Evolutionary conservation across 768 basidiomycete genomes (phyloP).

Genomic region (Calocybe gangraenosa): DNA sequence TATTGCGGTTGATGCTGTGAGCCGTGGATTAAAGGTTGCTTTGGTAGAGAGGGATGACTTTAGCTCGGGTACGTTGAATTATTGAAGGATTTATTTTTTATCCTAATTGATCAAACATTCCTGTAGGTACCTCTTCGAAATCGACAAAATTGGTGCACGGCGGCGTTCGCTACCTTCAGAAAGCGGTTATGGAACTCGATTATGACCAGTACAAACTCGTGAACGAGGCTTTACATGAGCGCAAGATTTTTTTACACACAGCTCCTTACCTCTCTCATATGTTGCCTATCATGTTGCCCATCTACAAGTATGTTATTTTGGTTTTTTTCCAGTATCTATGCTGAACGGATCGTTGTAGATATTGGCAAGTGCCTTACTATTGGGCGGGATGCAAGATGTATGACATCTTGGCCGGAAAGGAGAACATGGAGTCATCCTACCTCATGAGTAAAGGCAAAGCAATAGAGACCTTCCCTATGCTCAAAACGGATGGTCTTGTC

Average conservation of each 20-base stretch:
- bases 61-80: constrained; percentile 56
- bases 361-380: constrained; percentile 98
- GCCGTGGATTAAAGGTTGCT: constrained; percentile 86
- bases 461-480: constrained; percentile 92
- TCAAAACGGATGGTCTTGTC: constrained; percentile 87
- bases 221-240: constrained; percentile 89
- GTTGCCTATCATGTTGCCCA: constrained; percentile 96
- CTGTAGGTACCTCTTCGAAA: constrained; percentile 92
- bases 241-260: constrained; percentile 89
- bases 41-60: constrained; percentile 94
- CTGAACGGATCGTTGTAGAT: constrained; percentile 46
- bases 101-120: no score
- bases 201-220: constrained; percentile 98
- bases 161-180: constrained; percentile 95
- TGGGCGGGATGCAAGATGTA: constrained; percentile 94
- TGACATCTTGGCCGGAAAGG: constrained; percentile 89
- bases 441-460: constrained; percentile 94
- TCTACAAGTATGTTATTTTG: constrained; percentile 69
- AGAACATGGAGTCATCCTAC: constrained; percentile 96
- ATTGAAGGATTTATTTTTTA: no score
- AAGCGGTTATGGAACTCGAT: constrained; percentile 92
- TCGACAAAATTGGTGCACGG: constrained; percentile 98
- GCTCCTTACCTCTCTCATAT: constrained; percentile 91
- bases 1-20: constrained; percentile 93
- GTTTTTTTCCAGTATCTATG: constrained; percentile 5